phyloP scores from a whole-genome alignment of 2,329 filamentous ascomycete genomes.

The Aspergillus clavatus region DNA sequence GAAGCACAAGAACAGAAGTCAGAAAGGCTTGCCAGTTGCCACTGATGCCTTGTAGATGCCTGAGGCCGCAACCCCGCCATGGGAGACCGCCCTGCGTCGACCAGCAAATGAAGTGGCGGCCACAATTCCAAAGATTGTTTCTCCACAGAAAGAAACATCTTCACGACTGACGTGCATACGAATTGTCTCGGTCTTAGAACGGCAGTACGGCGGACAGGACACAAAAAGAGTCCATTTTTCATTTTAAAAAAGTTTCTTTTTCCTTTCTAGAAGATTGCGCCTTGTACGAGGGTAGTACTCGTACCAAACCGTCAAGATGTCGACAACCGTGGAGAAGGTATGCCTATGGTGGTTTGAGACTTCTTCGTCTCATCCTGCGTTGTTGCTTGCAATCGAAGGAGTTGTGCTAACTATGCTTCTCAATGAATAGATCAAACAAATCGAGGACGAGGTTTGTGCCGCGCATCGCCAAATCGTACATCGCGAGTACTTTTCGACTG shows the following conservation, averaged over 20 bases:
- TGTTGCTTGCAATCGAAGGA: background rate
- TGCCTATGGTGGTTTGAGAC: constrained; percentile 28
- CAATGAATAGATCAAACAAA: constrained; percentile 77
- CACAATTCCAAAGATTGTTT: constrained; percentile 27
- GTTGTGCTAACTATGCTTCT: constrained; percentile 26
- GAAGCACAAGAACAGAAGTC: background rate
- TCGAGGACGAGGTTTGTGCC: constrained; percentile 79
- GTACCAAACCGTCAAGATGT: constrained; percentile 59
- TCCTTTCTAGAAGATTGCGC: constrained; percentile 6
- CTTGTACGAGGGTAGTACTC: constrained; percentile 15
- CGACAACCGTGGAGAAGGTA: constrained; percentile 96
- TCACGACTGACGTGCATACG: constrained; percentile 10
- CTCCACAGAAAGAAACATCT: constrained; percentile 3
- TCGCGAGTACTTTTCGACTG: constrained; percentile 6
- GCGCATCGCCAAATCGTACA: constrained; percentile 1
- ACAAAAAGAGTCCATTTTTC: background rate
- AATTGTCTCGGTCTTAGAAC: constrained; percentile 4
- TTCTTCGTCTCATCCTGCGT: constrained; percentile 1
- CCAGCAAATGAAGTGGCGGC: constrained; percentile 27
- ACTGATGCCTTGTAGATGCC: constrained; percentile 11
- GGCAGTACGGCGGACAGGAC: background rate
- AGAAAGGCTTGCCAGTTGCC: constrained; percentile 8
- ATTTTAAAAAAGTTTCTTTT: constrained; percentile 8
- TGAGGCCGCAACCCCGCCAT: constrained; percentile 18
- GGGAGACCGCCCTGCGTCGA: constrained; percentile 22